Evolutionary conservation across 176 grass and related monocot species (phyloP).

Genomic region (Poa annua): DNA sequence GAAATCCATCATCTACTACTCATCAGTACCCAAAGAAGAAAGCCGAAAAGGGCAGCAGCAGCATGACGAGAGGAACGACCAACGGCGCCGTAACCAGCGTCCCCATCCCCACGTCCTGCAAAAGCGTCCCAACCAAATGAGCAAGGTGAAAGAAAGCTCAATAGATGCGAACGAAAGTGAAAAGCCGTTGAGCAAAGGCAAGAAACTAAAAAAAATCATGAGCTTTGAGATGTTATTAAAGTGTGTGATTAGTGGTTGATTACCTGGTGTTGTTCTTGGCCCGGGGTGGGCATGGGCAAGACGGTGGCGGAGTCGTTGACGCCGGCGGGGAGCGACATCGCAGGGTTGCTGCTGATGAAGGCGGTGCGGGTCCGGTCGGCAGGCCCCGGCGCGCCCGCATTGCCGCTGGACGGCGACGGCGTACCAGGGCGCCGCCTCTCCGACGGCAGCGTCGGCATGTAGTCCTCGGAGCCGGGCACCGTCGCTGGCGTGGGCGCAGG

Average conservation of each 20-base stretch:
- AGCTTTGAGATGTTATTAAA: not conserved
- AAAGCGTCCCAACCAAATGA: slow-evolving; percentile 31
- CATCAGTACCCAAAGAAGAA: not conserved
- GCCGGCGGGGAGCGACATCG: slow-evolving; percentile 74
- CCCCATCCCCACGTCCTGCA: slow-evolving; percentile 54
- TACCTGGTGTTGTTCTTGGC: slow-evolving; percentile 56
- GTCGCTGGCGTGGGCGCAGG: not conserved
- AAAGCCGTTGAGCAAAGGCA: slow-evolving; percentile 11
- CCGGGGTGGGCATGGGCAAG: slow-evolving; percentile 62
- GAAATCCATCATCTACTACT: not conserved
- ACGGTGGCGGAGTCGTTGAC: slow-evolving; percentile 81
- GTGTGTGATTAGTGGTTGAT: too few species aligned
- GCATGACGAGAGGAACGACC: slow-evolving; percentile 28
- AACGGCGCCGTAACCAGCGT: slow-evolving; percentile 33
- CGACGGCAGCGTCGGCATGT: slow-evolving; percentile 70
- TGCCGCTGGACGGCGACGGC: slow-evolving; percentile 5
- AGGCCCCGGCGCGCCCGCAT: slow-evolving; percentile 35
- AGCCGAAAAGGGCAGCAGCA: slow-evolving; percentile 27
- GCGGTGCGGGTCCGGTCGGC: slow-evolving; percentile 48
- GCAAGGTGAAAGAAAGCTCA: slow-evolving; percentile 17
- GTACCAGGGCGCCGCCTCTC: slow-evolving; percentile 40
- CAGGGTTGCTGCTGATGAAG: slow-evolving; percentile 90
- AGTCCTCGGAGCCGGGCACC: slow-evolving; percentile 38
- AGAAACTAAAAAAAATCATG: not conserved
- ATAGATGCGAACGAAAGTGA: not conserved